Conservation (phyloP, 192 early-diverging fungal genomes). For the Linnemannia schmuckeri region DNA sequence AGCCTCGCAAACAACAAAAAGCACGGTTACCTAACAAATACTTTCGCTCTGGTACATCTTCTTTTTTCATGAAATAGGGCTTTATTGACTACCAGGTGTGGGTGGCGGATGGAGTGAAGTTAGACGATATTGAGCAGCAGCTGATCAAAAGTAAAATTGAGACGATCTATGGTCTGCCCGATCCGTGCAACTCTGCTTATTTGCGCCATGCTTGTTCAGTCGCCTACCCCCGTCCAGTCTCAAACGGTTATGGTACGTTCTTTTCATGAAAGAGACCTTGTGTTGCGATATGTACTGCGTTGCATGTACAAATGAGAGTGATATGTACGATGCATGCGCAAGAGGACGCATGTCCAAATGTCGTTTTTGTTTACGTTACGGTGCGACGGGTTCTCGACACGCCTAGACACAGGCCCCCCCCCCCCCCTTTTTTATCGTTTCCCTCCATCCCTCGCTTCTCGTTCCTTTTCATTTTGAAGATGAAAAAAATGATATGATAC, state of each 20-base stretch:
- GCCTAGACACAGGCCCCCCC: too few species aligned
- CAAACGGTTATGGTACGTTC: constrained; percentile 33
- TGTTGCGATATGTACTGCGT: neutral
- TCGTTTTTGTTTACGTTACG: neutral
- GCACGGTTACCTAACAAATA: neutral
- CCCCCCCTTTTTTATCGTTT: neutral
- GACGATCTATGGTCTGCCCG: constrained; percentile 8
- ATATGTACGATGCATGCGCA: neutral
- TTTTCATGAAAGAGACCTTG: neutral
- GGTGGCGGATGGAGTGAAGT: constrained; percentile 22
- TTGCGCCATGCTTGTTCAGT: constrained; percentile 35
- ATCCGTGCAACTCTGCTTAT: constrained; percentile 46
- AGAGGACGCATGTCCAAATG: neutral
- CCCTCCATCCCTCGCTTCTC: neutral
- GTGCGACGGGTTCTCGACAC: neutral
- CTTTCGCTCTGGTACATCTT: neutral
- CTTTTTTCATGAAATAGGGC: constrained; percentile 9
- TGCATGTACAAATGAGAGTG: neutral
- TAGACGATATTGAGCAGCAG: constrained; percentile 12
- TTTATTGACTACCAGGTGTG: constrained; percentile 50
- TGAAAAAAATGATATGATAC: neutral
- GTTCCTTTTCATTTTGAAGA: neutral
- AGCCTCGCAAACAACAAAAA: neutral
- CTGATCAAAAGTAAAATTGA: constrained; percentile 5
- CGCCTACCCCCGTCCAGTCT: constrained; percentile 46